A percentile compares a stretch with the other conserved stretches of the same genome.
These are phyloP conservation scores for Diutina neorugosa DNA, from an alignment of 1,139 yeast genomes.

Conservation along the genomic window DNA sequence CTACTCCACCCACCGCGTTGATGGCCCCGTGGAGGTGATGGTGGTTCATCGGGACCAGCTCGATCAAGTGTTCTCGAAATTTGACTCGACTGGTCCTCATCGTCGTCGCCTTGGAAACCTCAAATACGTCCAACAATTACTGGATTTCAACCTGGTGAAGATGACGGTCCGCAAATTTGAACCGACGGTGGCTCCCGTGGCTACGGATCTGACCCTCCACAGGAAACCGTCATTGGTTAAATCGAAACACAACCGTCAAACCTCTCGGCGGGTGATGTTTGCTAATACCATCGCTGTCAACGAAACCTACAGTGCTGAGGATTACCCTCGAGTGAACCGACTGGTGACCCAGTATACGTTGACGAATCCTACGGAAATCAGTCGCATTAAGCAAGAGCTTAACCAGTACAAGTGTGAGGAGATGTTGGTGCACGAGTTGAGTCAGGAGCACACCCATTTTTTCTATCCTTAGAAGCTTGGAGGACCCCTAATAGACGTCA, in stretches of 20 bases:
- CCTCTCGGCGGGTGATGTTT: constrained; percentile 21
- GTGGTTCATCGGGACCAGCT: not conserved
- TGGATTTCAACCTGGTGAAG: constrained; percentile 23
- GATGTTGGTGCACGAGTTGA: constrained; percentile 43
- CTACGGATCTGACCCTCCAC: not conserved
- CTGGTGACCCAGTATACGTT: constrained; percentile 39
- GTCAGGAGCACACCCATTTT: constrained; percentile 41
- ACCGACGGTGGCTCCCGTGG: constrained; percentile 7
- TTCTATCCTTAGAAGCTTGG: constrained; percentile 20
- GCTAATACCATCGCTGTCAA: constrained; percentile 31
- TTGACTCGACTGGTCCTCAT: constrained; percentile 1
- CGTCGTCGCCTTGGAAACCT: constrained; percentile 1
- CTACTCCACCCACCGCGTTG: not conserved
- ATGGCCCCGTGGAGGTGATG: not conserved
- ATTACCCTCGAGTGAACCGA: constrained; percentile 40
- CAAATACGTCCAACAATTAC: constrained; percentile 27
- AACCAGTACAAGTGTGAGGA: constrained; percentile 40
- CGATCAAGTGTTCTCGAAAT: not conserved
- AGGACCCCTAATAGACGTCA: not conserved
- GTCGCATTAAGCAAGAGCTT: constrained; percentile 37
- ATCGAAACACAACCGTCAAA: not conserved
- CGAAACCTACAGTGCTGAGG: constrained; percentile 36
- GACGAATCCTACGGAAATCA: constrained; percentile 32
- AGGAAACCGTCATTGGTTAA: not conserved
- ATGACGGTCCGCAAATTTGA: constrained; percentile 23